phyloP scores from a whole-genome alignment of 768 basidiomycete species.

The Tubosaeta sp. region DNA sequence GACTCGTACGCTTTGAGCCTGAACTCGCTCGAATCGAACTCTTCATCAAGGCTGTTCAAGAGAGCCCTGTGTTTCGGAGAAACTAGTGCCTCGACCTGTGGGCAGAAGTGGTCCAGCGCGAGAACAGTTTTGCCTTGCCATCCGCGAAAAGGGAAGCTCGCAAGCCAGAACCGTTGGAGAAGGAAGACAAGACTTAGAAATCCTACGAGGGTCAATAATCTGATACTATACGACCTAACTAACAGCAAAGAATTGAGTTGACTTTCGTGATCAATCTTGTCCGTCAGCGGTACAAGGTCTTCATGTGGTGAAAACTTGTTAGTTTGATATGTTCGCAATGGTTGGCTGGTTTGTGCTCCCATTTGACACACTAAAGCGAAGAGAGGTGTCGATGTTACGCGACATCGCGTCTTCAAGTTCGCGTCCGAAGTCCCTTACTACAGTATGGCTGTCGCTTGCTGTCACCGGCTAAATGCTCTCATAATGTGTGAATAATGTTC shows the following conservation, averaged over 20 bases:
- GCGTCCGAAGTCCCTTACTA: too few species aligned
- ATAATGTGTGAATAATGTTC: too few species aligned
- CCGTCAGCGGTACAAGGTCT: background rate
- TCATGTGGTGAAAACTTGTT: background rate
- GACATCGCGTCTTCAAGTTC: too few species aligned
- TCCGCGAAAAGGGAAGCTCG: background rate
- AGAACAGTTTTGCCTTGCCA: background rate
- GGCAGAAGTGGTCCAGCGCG: slow-evolving; percentile 20
- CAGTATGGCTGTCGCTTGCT: too few species aligned
- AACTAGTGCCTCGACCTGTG: slow-evolving; percentile 20
- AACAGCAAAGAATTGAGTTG: background rate
- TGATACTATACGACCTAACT: background rate
- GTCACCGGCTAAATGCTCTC: too few species aligned
- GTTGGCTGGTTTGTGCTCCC: background rate
- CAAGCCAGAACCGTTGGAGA: slow-evolving; percentile 1
- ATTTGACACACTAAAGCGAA: background rate
- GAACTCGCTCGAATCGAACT: slow-evolving; percentile 24
- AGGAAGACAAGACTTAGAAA: slow-evolving; percentile 13
- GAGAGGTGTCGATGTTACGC: too few species aligned
- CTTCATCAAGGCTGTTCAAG: slow-evolving; percentile 20
- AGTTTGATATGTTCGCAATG: background rate
- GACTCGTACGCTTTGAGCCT: slow-evolving; percentile 29
- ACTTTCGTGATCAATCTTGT: background rate
- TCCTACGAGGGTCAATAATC: background rate
- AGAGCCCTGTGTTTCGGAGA: slow-evolving; percentile 14